Percentiles rank a stretch among this genome's conserved stretches.
phyloP scores from a whole-genome alignment of 768 basidiomycete genomes.

The Rhodocollybia butyracea region DNA sequence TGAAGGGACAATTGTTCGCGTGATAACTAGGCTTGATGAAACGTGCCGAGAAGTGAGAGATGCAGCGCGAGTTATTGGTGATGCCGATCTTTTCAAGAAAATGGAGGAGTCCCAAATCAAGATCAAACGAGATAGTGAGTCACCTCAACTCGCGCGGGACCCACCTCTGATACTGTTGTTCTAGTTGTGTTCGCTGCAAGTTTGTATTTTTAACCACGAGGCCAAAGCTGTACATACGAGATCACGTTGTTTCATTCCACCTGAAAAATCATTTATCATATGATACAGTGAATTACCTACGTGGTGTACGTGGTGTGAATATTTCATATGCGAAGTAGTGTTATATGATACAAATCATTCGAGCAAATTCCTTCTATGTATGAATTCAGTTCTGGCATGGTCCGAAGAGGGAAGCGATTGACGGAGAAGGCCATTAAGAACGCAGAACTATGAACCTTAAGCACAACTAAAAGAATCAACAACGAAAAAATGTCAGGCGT shows the following conservation, averaged over 20 bases:
- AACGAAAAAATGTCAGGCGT: not conserved
- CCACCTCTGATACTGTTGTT: slow-evolving; percentile 1
- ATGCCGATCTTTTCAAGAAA: slow-evolving; percentile 93
- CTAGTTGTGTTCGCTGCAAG: slow-evolving; percentile 85
- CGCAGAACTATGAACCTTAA: not conserved
- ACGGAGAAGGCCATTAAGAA: not conserved
- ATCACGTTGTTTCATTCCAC: too few species aligned
- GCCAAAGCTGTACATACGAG: slow-evolving; percentile 2
- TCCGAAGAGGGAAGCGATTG: not conserved
- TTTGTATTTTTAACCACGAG: slow-evolving; percentile 66
- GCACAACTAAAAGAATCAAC: not conserved
- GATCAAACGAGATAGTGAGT: slow-evolving; percentile 95
- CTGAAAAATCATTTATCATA: too few species aligned
- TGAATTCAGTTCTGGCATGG: not conserved
- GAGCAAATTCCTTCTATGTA: too few species aligned
- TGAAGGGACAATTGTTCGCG: slow-evolving; percentile 95
- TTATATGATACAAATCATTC: too few species aligned
- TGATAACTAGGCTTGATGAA: slow-evolving; percentile 94
- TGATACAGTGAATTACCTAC: too few species aligned
- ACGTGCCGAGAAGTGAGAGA: slow-evolving; percentile 96
- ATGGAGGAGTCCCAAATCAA: slow-evolving; percentile 94
- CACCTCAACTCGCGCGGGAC: not conserved
- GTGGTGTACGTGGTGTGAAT: too few species aligned
- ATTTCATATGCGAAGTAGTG: too few species aligned
- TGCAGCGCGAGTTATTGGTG: slow-evolving; percentile 95